Evolutionary conservation across 495 filamentous ascomycete genomes (phyloP), one percentile per base, ranked within the genome.

Genomic region (Barbatosphaeria neglecta): DNA sequence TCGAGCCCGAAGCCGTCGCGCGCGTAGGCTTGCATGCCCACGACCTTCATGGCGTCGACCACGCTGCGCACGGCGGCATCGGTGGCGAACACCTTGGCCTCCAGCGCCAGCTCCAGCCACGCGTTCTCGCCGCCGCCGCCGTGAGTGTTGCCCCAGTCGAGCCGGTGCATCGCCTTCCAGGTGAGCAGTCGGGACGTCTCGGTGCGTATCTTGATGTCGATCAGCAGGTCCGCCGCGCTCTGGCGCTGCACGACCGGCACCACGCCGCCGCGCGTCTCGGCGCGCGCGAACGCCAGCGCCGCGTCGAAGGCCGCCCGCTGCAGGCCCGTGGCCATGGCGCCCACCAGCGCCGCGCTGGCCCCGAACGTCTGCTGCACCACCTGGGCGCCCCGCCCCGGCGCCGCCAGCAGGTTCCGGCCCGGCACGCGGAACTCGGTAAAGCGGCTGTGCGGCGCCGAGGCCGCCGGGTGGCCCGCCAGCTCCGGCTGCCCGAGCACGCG

Each of bases 221-320:
- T 71, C 39, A 78, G 45, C 40, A 74, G 47, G 52, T 77, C 74
- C 13, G 73, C 67, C 15, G 76, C 65, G 15, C 65, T 63, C 53
- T 77, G 75, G 8, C 69, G 57, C 41, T 66, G 56, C 16, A 77
- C 49, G 25, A 78, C 46, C n/a, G 62, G 58, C 24, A 61, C 53
- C 3, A 54, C 62, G 5, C 73, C 74, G 27, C 62, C 54, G 13
- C 72, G 53, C 6, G 55, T 55, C 31, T 76, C 67, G 6, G 42
- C 16, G 49, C 68, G 70, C 6, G 68, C 71, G 53, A 75, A 77
- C 2, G 53, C 52, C 19, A 77, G 47, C 1, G 73, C 73, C 0
- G 70, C 64, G 18, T 77, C 73, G 49, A 77, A 77, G 1, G 70
- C 66, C 3, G 73, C 66, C 0, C 72, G 60, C 74, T 76, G 76